Evolutionary conservation across 208 protist species (phyloP).

Genomic region (Trypanosoma rangeli): DNA sequence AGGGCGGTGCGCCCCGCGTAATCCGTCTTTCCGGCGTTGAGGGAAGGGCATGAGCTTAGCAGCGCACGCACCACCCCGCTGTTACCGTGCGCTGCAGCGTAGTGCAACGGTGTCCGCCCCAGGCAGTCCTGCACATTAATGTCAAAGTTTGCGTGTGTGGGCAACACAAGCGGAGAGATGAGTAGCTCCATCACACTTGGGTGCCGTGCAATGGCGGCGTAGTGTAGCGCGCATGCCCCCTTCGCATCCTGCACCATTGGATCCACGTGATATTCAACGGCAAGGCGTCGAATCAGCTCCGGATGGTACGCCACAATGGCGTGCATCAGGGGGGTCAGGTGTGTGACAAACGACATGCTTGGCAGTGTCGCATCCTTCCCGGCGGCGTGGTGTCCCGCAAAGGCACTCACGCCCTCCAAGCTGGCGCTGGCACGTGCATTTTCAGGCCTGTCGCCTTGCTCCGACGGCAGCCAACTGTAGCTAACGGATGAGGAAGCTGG

Average conservation of each 20-base stretch:
- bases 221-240: slow-evolving; percentile 81
- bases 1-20: slow-evolving; percentile 63
- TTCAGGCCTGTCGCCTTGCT: background rate
- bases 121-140: slow-evolving; percentile 75
- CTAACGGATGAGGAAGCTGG: background rate
- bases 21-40: slow-evolving; percentile 50
- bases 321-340: slow-evolving; percentile 69
- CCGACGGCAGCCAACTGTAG: background rate
- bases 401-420: background rate
- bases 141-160: slow-evolving; percentile 37
- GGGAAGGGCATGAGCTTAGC: slow-evolving; percentile 18
- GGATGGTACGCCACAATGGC: slow-evolving; percentile 82
- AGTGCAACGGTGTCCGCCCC: slow-evolving; percentile 81
- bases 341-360: slow-evolving; percentile 12
- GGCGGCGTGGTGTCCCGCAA: background rate
- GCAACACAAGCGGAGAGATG: slow-evolving; percentile 22
- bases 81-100: slow-evolving; percentile 75
- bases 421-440: background rate
- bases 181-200: slow-evolving; percentile 63
- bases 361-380: background rate
- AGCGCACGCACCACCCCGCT: slow-evolving; percentile 48
- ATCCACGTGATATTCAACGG: slow-evolving; percentile 70
- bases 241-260: slow-evolving; percentile 67
- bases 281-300: slow-evolving; percentile 74
- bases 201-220: slow-evolving; percentile 47